Evolutionary conservation across 805 yeast genomes (phyloP).

Genomic region (Tetrapisispora nanseiensis): DNA sequence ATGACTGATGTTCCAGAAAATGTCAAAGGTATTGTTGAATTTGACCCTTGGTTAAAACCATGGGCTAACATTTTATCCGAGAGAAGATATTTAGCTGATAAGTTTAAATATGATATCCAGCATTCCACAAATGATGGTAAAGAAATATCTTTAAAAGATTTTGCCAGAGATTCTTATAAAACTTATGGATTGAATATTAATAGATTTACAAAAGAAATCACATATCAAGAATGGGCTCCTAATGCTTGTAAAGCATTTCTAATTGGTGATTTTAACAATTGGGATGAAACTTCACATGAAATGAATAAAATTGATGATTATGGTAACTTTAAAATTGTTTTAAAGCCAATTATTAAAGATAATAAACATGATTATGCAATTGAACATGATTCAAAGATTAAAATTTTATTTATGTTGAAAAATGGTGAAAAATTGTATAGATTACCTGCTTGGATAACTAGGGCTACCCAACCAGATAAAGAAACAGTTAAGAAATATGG

Average conservation of each 20-base stretch:
- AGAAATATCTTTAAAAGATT: constrained; percentile 57
- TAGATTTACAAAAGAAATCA: constrained; percentile 40
- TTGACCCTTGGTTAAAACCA: constrained; percentile 86
- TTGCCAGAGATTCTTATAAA: constrained; percentile 65
- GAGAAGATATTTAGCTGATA: constrained; percentile 55
- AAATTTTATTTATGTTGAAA: constrained; percentile 54
- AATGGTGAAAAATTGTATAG: constrained; percentile 67
- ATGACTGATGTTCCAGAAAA: constrained; percentile 23
- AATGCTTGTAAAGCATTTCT: constrained; percentile 65
- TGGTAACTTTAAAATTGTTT: constrained; percentile 57
- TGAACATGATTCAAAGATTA: constrained; percentile 72
- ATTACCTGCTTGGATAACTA: constrained; percentile 78
- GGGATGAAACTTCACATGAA: constrained; percentile 53
- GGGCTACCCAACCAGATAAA: constrained; percentile 70
- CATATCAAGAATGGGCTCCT: constrained; percentile 83
- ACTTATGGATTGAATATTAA: constrained; percentile 68
- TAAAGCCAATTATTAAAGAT: constrained; percentile 40
- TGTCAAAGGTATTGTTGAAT: constrained; percentile 51
- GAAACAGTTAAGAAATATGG: constrained; percentile 35
- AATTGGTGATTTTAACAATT: constrained; percentile 87
- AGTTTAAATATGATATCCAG: constrained; percentile 47
- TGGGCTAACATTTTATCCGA: constrained; percentile 55
- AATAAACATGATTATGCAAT: constrained; percentile 40
- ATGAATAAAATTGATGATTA: constrained; percentile 47
- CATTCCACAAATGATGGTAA: constrained; percentile 30